Conservation (phyloP, 2,329 filamentous ascomycete genomes). For the Neurospora sp. region DNA sequence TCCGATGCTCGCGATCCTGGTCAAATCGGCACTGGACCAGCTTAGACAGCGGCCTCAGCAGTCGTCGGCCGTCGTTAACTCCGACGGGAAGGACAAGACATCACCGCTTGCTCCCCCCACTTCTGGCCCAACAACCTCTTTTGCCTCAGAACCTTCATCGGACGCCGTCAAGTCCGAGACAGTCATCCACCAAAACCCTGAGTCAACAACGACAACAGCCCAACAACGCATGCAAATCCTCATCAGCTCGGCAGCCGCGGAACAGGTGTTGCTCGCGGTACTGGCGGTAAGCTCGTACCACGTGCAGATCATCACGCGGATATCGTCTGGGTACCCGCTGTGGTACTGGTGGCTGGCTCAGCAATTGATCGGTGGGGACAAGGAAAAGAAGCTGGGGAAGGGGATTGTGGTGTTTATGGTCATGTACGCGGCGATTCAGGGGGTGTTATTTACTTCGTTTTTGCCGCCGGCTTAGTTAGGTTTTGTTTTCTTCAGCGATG, state of each 20-base stretch:
- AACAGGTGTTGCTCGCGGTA: slow-evolving; percentile 61
- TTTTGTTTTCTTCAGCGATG: neutral
- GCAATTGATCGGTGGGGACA: slow-evolving; percentile 22
- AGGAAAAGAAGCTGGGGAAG: slow-evolving; percentile 14
- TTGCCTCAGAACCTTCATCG: slow-evolving; percentile 1
- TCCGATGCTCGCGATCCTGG: slow-evolving; percentile 63
- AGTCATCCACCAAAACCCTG: no score
- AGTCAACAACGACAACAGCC: slow-evolving; percentile 1
- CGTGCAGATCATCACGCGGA: slow-evolving; percentile 83
- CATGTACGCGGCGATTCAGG: slow-evolving; percentile 77
- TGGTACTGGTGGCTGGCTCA: slow-evolving; percentile 78
- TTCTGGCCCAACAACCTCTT: slow-evolving; percentile 5
- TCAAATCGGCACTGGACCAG: slow-evolving; percentile 44
- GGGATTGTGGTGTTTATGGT: slow-evolving; percentile 56
- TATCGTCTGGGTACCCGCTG: slow-evolving; percentile 78
- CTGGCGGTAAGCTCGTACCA: slow-evolving; percentile 75
- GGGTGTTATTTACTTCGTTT: slow-evolving; percentile 76
- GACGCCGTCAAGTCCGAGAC: neutral
- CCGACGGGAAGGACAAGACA: no score
- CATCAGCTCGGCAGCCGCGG: slow-evolving; percentile 51
- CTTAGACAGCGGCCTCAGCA: slow-evolving; percentile 4
- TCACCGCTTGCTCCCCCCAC: no score
- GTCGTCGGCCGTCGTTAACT: no score
- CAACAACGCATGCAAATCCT: slow-evolving; percentile 19
- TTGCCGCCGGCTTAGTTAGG: slow-evolving; percentile 71